Conservation (phyloP, 345 rosid species). For the Gynandropsis gynandra region DNA sequence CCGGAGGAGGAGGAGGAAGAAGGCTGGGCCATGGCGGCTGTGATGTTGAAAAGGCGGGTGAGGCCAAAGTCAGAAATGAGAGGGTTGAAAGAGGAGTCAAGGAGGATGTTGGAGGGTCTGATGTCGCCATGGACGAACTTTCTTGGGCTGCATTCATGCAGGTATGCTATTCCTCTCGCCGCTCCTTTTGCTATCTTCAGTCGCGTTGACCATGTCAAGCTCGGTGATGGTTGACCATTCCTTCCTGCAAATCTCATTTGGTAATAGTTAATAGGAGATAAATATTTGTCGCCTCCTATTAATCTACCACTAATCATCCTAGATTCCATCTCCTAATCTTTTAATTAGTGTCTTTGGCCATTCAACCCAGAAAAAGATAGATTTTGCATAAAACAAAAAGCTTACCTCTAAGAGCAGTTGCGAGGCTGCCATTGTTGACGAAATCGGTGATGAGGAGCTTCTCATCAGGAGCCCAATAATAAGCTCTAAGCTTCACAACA, state of each 20-base stretch:
- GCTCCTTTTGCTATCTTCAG: constrained; percentile 77
- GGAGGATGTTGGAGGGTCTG: constrained; percentile 88
- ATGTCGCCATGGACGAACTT: constrained; percentile 86
- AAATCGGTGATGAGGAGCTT: constrained; percentile 90
- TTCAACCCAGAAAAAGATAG: too few relatives aligned
- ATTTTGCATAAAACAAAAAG: background rate
- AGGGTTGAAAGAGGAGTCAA: constrained; percentile 70
- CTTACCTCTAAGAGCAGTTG: constrained; percentile 74
- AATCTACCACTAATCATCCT: background rate
- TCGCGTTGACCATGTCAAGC: constrained; percentile 82
- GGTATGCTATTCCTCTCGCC: constrained; percentile 89
- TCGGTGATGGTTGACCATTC: constrained; percentile 67
- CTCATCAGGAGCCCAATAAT: constrained; percentile 98
- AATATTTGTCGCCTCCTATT: too few relatives aligned
- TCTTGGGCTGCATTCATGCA: constrained; percentile 95
- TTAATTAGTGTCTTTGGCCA: too few relatives aligned
- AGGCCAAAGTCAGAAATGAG: constrained; percentile 84
- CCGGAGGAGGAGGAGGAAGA: constrained; percentile 16
- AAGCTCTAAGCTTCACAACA: constrained; percentile 83
- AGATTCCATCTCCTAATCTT: too few relatives aligned
- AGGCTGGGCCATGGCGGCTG: constrained; percentile 53
- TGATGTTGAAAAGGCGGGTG: constrained; percentile 64
- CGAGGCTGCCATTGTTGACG: constrained; percentile 82
- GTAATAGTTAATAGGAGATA: too few relatives aligned
- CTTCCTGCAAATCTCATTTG: constrained; percentile 65